A percentile compares a stretch with the other conserved stretches of the same genome.
phyloP scores from a whole-genome alignment of 306 rosid genomes.

The Prunus fruticosa region DNA sequence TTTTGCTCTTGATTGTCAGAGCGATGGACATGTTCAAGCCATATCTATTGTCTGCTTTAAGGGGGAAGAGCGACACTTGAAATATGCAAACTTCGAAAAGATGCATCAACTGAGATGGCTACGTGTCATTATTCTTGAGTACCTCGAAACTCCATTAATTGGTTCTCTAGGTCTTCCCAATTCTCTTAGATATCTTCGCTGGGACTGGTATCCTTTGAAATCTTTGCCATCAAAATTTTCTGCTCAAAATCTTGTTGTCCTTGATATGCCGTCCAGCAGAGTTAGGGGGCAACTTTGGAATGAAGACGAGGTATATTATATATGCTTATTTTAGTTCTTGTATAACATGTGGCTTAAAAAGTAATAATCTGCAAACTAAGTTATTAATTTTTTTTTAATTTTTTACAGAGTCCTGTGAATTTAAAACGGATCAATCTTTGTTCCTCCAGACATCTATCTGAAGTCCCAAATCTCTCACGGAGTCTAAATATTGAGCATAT shows the following conservation, averaged over 20 bases:
- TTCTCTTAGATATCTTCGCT: background rate
- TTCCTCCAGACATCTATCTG: background rate
- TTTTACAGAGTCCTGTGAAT: background rate
- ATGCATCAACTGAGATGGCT: accelerated
- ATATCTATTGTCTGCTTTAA: accelerated
- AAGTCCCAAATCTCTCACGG: slow-evolving; percentile 9
- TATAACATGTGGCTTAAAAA: background rate
- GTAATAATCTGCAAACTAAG: background rate
- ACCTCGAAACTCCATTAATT: background rate
- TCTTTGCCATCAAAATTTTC: background rate
- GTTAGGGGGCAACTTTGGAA: background rate
- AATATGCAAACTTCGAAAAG: too few relatives aligned
- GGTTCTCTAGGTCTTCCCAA: background rate
- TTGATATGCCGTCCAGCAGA: background rate
- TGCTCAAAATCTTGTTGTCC: slow-evolving; percentile 3
- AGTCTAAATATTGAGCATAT: background rate
- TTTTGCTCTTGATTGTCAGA: too few relatives aligned
- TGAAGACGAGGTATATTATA: background rate
- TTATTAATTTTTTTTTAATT: background rate
- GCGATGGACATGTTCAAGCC: too few relatives aligned
- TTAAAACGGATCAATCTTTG: background rate
- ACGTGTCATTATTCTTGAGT: too few relatives aligned
- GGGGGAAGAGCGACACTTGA: accelerated
- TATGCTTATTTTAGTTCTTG: background rate
- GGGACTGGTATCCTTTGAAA: accelerated